phyloP scores from a whole-genome alignment of 1,139 yeast species.

The Blastobotrys ciferrii region DNA sequence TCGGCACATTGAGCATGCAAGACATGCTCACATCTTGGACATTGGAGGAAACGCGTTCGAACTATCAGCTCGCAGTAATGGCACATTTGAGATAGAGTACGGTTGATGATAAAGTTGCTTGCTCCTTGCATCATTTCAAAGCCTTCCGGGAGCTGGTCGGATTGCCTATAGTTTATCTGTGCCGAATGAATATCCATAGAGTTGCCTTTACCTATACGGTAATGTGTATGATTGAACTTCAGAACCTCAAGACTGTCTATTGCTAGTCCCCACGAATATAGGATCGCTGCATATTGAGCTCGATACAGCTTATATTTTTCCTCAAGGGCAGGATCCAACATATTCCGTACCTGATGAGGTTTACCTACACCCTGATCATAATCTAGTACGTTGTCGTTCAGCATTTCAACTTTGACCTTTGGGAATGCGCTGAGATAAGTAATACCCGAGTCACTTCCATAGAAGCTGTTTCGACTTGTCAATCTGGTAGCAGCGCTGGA shows the following conservation, averaged over 20 bases:
- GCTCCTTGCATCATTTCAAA: conserved; percentile 20
- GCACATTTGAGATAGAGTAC: conserved; percentile 39
- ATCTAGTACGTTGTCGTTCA: conserved; percentile 57
- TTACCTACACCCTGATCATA: conserved; percentile 20
- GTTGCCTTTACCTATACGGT: conserved; percentile 14
- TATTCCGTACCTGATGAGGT: background rate
- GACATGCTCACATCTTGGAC: conserved; percentile 75
- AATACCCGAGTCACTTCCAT: conserved; percentile 16
- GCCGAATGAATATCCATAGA: conserved; percentile 25
- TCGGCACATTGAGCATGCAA: conserved; percentile 76
- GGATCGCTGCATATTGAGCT: conserved; percentile 73
- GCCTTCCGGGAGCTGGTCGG: conserved; percentile 18
- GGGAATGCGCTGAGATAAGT: conserved; percentile 19
- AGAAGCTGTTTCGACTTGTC: conserved; percentile 25
- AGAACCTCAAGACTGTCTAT: conserved; percentile 72
- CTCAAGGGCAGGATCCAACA: conserved; percentile 50
- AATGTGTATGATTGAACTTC: conserved; percentile 54
- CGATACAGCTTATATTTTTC: conserved; percentile 53
- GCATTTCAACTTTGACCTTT: conserved; percentile 46
- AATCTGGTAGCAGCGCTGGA: conserved; percentile 21
- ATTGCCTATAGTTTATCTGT: conserved; percentile 36
- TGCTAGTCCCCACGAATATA: conserved; percentile 81
- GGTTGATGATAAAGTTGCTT: conserved; percentile 15
- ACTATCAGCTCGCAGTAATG: conserved; percentile 63
- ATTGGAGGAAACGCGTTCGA: conserved; percentile 60